Conservation (phyloP, 306 rosid species). For the Bauhinia variegata region DNA sequence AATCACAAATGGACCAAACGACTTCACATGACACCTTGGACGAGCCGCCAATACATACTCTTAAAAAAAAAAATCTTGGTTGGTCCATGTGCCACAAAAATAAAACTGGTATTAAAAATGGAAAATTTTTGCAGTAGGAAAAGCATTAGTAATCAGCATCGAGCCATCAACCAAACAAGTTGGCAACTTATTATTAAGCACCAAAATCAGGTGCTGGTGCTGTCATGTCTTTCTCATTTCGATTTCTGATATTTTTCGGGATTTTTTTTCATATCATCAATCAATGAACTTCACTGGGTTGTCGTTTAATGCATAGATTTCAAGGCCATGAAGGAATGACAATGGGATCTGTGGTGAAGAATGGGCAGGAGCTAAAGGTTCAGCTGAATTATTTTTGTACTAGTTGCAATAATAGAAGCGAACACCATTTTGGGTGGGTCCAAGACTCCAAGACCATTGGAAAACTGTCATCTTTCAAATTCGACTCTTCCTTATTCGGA, state of each 20-base stretch:
- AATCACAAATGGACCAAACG: slow-evolving; percentile 11
- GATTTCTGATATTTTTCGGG: no score
- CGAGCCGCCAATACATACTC: slow-evolving; percentile 38
- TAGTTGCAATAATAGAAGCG: neutral
- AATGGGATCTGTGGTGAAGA: slow-evolving; percentile 50
- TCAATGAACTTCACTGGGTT: slow-evolving; percentile 12
- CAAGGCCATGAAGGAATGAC: slow-evolving; percentile 9
- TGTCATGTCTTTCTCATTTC: slow-evolving; percentile 22
- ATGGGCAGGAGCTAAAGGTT: slow-evolving; percentile 20
- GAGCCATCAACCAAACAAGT: no score
- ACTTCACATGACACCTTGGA: neutral
- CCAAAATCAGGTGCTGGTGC: slow-evolving; percentile 13
- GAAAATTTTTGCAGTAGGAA: no score
- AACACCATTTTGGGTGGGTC: slow-evolving; percentile 27
- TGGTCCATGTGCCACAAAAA: slow-evolving; percentile 7
- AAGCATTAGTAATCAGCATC: slow-evolving; percentile 32
- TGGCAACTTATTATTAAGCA: slow-evolving; percentile 7
- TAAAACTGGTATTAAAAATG: neutral
- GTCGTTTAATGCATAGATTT: slow-evolving; percentile 37
- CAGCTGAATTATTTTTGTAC: neutral
- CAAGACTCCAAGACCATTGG: no score
- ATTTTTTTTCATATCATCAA: slow-evolving; percentile 3
- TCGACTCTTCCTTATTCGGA: no score
- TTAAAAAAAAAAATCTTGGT: neutral
- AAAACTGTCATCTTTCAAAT: no score